Base-by-base conservation (phyloP, 2,329 filamentous ascomycete species). In the Nannizzia gypsea region DNA sequence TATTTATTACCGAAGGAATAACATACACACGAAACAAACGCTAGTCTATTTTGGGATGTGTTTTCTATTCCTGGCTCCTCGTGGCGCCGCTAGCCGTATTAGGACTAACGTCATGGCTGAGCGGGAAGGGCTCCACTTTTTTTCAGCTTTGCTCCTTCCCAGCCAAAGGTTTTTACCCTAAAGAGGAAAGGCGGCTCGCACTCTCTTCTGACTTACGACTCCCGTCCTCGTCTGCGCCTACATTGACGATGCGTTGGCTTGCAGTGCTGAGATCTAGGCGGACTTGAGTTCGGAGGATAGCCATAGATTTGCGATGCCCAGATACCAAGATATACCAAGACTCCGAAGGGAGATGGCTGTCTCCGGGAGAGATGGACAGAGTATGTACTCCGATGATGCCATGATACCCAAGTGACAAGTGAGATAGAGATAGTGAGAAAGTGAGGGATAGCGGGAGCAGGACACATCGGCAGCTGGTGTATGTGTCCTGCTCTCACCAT, bases 11-110 rank as follows among this genome's bases (percentile, higher is more conserved):
- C 26, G 28, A 26, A 20, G n/a, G 31, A 26, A 17, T 54, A n/a
- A 26, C 28, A 9, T 11, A 13, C n/a, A 17, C 13, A 20, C 11
- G 11, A 5, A 9, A 8, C 15, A 8, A 26, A 20, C 3, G 50
- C 26, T 31, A 36, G 28, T 31, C 15, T 13, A 0, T 15, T n/a
- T 17, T 54, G n/a, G 50, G 8, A 34, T 3, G 0, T 9, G 4
- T 13, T 15, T 50, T 50, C 44, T 50, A 50, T 50, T 50, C 44
- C 44, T 50, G 44, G 44, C 44, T 54, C 50, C 50, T 54, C 50
- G 50, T 54, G 50, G 50, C 26, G 28, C 26, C 26, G 50, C 50
- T 54, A 54, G 50, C 50, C 50, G n/a, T 9, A 6, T 54, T 1
- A n/a, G 26, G 50, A 17, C 50, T 54, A 54, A 26, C n/a, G 28